Conservation (phyloP, 1,284 basidiomycete species). For the Porodaedalea pini region DNA sequence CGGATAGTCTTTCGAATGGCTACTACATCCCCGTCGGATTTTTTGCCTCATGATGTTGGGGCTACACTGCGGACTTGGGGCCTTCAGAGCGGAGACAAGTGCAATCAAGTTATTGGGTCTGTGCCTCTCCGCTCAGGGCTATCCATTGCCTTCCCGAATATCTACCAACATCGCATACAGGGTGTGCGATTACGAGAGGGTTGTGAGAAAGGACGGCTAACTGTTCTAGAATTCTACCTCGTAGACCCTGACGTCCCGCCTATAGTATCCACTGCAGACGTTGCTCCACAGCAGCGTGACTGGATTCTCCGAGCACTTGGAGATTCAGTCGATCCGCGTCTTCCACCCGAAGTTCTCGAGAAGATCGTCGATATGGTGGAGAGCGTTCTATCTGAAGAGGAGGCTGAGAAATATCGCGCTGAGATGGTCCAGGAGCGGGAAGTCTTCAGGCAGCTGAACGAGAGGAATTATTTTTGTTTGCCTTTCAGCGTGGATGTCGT, state of each 20-base stretch:
- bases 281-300: constrained; percentile 44
- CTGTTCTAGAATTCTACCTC: constrained; percentile 39
- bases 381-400: constrained; percentile 37
- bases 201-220: constrained; percentile 35
- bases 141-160: constrained; percentile 49
- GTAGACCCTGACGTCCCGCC: constrained; percentile 46
- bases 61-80: constrained; percentile 48
- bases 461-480: constrained; percentile 45
- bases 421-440: constrained; percentile 35
- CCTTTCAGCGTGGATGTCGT: constrained; percentile 39
- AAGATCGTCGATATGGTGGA: constrained; percentile 37
- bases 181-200: constrained; percentile 37
- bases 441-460: constrained; percentile 37
- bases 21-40: constrained; percentile 41
- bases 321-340: constrained; percentile 31
- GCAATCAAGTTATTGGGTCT: constrained; percentile 45
- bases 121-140: constrained; percentile 36
- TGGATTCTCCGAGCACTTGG: constrained; percentile 40
- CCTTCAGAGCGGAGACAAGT: constrained; percentile 41
- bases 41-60: constrained; percentile 40
- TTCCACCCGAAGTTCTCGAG: constrained; percentile 45
- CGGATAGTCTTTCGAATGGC: constrained; percentile 47
- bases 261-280: constrained; percentile 37
- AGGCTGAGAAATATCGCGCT: constrained; percentile 34
- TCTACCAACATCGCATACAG: constrained; percentile 44